Percentiles rank a stretch among this genome's conserved stretches.
Conservation (phyloP, 2,329 filamentous ascomycete species). For the Aspergillus udagawae region DNA sequence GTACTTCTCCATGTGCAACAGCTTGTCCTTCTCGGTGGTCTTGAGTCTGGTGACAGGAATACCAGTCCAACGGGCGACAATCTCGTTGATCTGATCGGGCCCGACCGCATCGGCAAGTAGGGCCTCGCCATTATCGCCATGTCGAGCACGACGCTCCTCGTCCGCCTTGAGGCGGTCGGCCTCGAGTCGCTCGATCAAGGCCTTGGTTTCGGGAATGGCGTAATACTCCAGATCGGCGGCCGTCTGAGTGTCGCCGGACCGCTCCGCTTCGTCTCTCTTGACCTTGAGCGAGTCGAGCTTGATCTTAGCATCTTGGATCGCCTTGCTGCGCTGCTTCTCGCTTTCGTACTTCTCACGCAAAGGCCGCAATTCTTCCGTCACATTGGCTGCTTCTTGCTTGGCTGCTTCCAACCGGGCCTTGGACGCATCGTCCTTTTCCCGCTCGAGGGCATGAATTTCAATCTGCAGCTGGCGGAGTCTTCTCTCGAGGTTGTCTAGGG, state of each 20-base stretch:
- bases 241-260: conserved; percentile 75
- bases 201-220: conserved; percentile 87
- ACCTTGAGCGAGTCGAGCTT: conserved; percentile 89
- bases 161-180: conserved; percentile 75
- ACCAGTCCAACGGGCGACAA: conserved; percentile 95
- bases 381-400: conserved; percentile 86
- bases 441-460: conserved; percentile 89
- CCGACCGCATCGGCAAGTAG: conserved; percentile 92
- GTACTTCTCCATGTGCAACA: conserved; percentile 92
- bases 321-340: conserved; percentile 84
- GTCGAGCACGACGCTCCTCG: conserved; percentile 54
- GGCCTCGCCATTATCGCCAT: conserved; percentile 60
- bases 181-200: conserved; percentile 76
- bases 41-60: conserved; percentile 92
- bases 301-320: conserved; percentile 90
- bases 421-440: conserved; percentile 92
- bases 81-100: conserved; percentile 98
- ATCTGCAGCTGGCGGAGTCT: conserved; percentile 88
- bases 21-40: conserved; percentile 95
- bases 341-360: conserved; percentile 93
- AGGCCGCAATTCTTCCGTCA: conserved; percentile 86
- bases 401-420: conserved; percentile 76
- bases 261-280: conserved; percentile 89
- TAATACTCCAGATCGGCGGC: conserved; percentile 96
- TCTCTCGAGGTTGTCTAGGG: conserved; percentile 90